Conservation (phyloP, 768 basidiomycete species). For the Asterophora parasitica region DNA sequence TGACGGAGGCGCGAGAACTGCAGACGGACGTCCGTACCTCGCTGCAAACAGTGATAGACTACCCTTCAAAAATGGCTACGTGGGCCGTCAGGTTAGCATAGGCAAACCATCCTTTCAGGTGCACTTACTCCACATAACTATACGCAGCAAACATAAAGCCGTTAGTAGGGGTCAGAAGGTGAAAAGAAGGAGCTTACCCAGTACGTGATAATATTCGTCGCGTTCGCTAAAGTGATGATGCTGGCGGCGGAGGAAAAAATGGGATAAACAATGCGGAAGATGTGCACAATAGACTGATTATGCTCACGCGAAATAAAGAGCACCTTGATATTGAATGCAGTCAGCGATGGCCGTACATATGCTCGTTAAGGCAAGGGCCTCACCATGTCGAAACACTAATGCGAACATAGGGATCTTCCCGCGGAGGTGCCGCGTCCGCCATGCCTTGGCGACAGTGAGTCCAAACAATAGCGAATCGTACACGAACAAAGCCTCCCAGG, state of each 20-base stretch:
- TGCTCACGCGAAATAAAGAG: neutral
- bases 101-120: neutral
- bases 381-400: constrained; percentile 7
- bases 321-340: neutral
- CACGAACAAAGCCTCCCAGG: constrained; percentile 9
- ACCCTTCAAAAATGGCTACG: constrained; percentile 1
- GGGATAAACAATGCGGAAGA: no score
- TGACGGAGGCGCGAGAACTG: neutral
- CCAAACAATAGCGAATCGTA: constrained; percentile 7
- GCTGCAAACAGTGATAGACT: constrained; percentile 1
- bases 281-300: no score
- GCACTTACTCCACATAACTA: neutral
- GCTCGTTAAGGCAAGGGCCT: neutral
- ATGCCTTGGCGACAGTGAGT: constrained; percentile 9
- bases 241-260: neutral
- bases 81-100: neutral
- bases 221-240: neutral
- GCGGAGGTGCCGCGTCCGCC: neutral
- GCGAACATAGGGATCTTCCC: neutral
- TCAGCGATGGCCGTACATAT: neutral
- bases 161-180: neutral
- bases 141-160: neutral
- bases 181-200: neutral
- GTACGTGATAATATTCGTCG: neutral
- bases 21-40: neutral